A percentile compares a stretch with the other conserved stretches of the same genome.
These are phyloP conservation scores for Exserohilum rostratum DNA, from an alignment of 2,329 filamentous ascomycete species.

Conservation along the genomic window DNA sequence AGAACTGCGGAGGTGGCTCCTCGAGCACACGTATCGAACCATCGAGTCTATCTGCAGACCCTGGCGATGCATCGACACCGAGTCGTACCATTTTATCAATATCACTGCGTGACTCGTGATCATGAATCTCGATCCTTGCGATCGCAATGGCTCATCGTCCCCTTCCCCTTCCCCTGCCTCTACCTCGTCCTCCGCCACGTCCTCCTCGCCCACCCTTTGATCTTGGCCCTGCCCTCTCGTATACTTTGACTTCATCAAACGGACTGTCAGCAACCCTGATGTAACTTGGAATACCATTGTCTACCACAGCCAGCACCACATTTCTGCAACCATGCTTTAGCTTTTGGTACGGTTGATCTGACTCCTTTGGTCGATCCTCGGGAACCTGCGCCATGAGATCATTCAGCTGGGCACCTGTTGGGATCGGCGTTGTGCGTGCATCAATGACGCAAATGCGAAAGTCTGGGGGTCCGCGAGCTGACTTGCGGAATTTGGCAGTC, in stretches of 20 bases:
- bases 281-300: constrained; percentile 88
- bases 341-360: constrained; percentile 69
- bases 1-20: too few relatives aligned
- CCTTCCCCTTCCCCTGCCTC: constrained; percentile 35
- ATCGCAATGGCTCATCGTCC: constrained; percentile 10
- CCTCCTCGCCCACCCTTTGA: constrained; percentile 46
- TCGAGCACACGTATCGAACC: not conserved
- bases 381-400: constrained; percentile 76
- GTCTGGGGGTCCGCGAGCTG: constrained; percentile 77
- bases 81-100: not conserved
- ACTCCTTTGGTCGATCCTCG: constrained; percentile 65
- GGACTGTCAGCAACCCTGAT: constrained; percentile 78
- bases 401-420: constrained; percentile 73
- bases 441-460: constrained; percentile 85
- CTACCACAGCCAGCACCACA: constrained; percentile 85
- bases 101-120: not conserved
- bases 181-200: constrained; percentile 52
- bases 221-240: constrained; percentile 53
- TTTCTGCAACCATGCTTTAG: constrained; percentile 85
- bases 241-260: constrained; percentile 74
- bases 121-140: not conserved
- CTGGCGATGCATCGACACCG: not conserved
- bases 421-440: constrained; percentile 72
- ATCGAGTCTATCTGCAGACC: not conserved
- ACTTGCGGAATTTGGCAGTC: constrained; percentile 71